Evolutionary conservation across 768 basidiomycete genomes (phyloP).

Genomic region (Neoboletus magnificus): DNA sequence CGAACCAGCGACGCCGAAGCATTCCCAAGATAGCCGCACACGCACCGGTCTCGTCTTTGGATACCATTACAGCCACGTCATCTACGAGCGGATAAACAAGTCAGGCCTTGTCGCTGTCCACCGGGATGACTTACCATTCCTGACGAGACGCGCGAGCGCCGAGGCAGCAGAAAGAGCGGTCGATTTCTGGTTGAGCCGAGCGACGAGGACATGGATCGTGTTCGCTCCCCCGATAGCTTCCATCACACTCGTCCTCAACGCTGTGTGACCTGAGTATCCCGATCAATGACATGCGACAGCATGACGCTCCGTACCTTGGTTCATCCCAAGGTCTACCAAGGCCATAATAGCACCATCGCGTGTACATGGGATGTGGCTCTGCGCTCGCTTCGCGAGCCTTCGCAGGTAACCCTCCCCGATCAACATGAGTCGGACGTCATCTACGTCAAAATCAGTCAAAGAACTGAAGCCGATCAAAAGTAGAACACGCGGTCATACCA

Average conservation of each 20-base stretch:
- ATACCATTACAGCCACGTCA: conserved; percentile 11
- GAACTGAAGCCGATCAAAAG: not conserved
- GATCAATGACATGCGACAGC: not conserved
- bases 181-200: conserved; percentile 13
- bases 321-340: conserved; percentile 14
- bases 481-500: conserved; percentile 7
- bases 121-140: conserved; percentile 17
- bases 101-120: not conserved
- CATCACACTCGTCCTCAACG: conserved; percentile 1
- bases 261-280: not conserved
- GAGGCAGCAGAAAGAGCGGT: conserved; percentile 21
- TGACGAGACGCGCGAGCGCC: conserved; percentile 13
- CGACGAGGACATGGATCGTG: conserved; percentile 17
- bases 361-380: conserved; percentile 4
- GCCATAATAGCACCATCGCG: conserved; percentile 18
- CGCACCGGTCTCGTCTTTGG: conserved; percentile 1
- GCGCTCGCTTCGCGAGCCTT: conserved; percentile 16
- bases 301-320: not conserved
- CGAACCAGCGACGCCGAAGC: conserved; percentile 29
- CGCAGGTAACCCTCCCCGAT: not conserved
- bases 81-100: conserved; percentile 8
- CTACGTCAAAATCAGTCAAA: conserved; percentile 4
- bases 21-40: conserved; percentile 14
- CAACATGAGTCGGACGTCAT: conserved; percentile 6
- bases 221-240: conserved; percentile 13